These are phyloP conservation scores for Favolaschia claudopus DNA, from an alignment of 768 basidiomycete genomes.

Conservation along the genomic window DNA sequence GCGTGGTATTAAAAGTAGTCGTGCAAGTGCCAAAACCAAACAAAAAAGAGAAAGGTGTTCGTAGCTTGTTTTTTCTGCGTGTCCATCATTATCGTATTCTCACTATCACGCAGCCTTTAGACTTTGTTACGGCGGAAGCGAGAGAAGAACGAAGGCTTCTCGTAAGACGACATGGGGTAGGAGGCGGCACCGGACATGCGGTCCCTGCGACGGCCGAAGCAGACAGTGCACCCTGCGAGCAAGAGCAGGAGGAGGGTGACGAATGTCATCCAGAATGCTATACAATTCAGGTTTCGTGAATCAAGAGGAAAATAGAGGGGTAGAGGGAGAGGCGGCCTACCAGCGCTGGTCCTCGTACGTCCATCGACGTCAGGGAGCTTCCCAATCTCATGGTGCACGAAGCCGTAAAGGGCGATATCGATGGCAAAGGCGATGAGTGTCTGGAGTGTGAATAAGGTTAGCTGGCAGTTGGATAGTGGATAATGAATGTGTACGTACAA, in stretches of 20 bases:
- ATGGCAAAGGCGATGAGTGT: slow-evolving; percentile 76
- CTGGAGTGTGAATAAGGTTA: neutral
- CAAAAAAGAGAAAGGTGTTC: neutral
- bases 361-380: slow-evolving; percentile 50
- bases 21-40: neutral
- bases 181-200: slow-evolving; percentile 51
- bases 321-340: slow-evolving; percentile 44
- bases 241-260: slow-evolving; percentile 67
- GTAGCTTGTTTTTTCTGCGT: neutral
- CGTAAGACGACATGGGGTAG: slow-evolving; percentile 40
- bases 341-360: slow-evolving; percentile 66
- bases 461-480: neutral
- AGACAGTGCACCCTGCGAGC: slow-evolving; percentile 70
- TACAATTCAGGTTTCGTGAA: neutral
- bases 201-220: slow-evolving; percentile 67
- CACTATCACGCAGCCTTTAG: neutral
- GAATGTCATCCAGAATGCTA: slow-evolving; percentile 82
- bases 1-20: slow-evolving; percentile 1
- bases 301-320: neutral
- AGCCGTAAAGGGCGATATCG: slow-evolving; percentile 76
- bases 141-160: slow-evolving; percentile 39
- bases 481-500: slow-evolving; percentile 33
- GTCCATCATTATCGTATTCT: neutral
- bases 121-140: slow-evolving; percentile 47
- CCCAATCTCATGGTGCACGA: slow-evolving; percentile 62